Base-by-base conservation (phyloP, 139 green algal species). In the Tetradesmus obliquus region DNA sequence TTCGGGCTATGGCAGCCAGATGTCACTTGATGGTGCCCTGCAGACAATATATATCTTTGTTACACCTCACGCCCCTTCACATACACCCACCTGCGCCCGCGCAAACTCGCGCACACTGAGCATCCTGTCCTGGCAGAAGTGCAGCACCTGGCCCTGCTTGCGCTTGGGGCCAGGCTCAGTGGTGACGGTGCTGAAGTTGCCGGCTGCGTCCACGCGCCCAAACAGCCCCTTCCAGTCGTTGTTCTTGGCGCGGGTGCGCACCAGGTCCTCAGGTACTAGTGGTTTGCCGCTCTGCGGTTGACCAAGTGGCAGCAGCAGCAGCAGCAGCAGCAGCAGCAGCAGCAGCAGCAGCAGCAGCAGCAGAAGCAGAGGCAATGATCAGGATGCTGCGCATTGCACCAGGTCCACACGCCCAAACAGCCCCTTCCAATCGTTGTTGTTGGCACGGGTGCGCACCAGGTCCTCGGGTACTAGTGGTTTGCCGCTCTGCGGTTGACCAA, bases 151-250 rank as follows among this genome's bases (percentile, higher is more conserved):
- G 32, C 97, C 97, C 83, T 97, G 94, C 94, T 99, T 99, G 93
- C 98, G 98, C 98, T 99, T 99, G 91, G 98, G 98, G 94, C 99
- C 96, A 12, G 98, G 98, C 94, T 99, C 98, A 22, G 98, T 99
- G 88, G 97, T 98, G 88, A 96, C 97, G 83, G 98, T 99, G 89
- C 97, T 97, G 96, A 99, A 99, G 94, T 99, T 98, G 45, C 98
- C 98, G 22, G 92, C 79, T 74, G 88, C 96, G 93, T 99, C 98
- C 55, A 99, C 94, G 22, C 98, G 95, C 3, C 98, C 97, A 93
- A 98, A 99, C 86, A 99, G 95, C 15, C 98, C 98, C 12, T 98
- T 94, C 98, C 98, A 99, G 86, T 97, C 96, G 94, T 99, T 99
- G 95, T 99, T 97, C 32, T 97, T 93, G 92, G 97, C 96, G 19